Evolutionary conservation across 2,329 filamentous ascomycete species (phyloP).

Genomic region (Exserohilum turcica): DNA sequence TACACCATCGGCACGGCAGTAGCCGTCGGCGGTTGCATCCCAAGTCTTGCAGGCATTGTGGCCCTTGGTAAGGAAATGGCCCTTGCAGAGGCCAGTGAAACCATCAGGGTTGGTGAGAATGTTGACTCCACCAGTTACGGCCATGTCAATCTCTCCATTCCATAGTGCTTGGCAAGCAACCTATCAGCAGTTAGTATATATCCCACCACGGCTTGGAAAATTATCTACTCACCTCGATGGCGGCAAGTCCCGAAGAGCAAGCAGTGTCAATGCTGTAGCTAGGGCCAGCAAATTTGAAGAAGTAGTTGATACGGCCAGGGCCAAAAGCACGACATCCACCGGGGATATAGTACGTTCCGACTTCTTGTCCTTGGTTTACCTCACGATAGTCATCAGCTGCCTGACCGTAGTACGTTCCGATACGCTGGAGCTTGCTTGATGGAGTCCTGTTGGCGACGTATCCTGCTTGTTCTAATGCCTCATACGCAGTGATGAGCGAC

Average conservation of each 20-base stretch:
- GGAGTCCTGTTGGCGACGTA: slow-evolving; percentile 34
- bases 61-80: slow-evolving; percentile 29
- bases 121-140: slow-evolving; percentile 32
- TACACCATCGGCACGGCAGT: slow-evolving; percentile 40
- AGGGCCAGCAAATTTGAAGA: slow-evolving; percentile 48
- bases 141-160: slow-evolving; percentile 36
- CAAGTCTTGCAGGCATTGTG: slow-evolving; percentile 42
- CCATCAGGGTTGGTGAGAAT: slow-evolving; percentile 40
- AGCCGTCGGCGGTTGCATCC: slow-evolving; percentile 39
- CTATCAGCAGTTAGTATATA: background rate
- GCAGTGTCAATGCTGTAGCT: slow-evolving; percentile 49
- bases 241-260: slow-evolving; percentile 44
- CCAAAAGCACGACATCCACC: slow-evolving; percentile 60
- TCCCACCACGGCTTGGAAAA: too few species aligned
- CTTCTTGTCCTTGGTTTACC: slow-evolving; percentile 31
- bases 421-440: slow-evolving; percentile 33
- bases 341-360: slow-evolving; percentile 62
- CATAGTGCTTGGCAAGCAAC: slow-evolving; percentile 38
- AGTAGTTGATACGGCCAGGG: slow-evolving; percentile 55
- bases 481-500: slow-evolving; percentile 30
- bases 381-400: slow-evolving; percentile 40
- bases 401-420: slow-evolving; percentile 44
- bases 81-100: slow-evolving; percentile 28
- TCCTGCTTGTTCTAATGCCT: slow-evolving; percentile 35
- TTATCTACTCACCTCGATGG: slow-evolving; percentile 12